Conservation (phyloP, 2,329 filamentous ascomycete species). For the Aspergillus eucalypticola region DNA sequence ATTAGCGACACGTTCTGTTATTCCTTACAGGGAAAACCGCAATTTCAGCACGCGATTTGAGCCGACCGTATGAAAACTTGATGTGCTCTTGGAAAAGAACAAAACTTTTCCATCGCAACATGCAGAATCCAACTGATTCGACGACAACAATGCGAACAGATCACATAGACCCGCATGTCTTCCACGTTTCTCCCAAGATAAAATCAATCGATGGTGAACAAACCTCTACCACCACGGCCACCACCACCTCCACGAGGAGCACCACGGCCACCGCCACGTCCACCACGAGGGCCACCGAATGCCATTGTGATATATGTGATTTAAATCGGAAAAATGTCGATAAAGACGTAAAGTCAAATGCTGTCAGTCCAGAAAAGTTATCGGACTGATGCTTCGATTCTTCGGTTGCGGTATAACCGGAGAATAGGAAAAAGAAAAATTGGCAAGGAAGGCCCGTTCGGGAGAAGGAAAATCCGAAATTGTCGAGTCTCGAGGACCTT, state of each 20-base stretch:
- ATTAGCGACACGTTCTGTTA: conserved; percentile 20
- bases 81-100: not conserved
- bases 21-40: not conserved
- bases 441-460: conserved; percentile 11
- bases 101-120: not conserved
- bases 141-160: not conserved
- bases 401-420: conserved; percentile 4
- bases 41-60: conserved; percentile 2
- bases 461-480: conserved; percentile 11
- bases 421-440: conserved; percentile 4
- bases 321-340: conserved; percentile 10
- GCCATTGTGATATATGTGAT: conserved; percentile 32
- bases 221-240: conserved; percentile 41
- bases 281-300: conserved; percentile 33
- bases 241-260: conserved; percentile 45
- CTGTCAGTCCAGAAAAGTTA: conserved; percentile 12
- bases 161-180: not conserved
- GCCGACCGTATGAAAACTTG: not conserved
- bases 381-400: conserved; percentile 10
- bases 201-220: conserved; percentile 21
- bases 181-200: not conserved
- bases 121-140: not conserved
- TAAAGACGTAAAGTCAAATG: conserved; percentile 7
- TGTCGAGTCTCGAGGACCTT: conserved; percentile 17
- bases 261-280: conserved; percentile 32